phyloP scores from a whole-genome alignment of 1,139 yeast species.

The Candida labiduridarum region DNA sequence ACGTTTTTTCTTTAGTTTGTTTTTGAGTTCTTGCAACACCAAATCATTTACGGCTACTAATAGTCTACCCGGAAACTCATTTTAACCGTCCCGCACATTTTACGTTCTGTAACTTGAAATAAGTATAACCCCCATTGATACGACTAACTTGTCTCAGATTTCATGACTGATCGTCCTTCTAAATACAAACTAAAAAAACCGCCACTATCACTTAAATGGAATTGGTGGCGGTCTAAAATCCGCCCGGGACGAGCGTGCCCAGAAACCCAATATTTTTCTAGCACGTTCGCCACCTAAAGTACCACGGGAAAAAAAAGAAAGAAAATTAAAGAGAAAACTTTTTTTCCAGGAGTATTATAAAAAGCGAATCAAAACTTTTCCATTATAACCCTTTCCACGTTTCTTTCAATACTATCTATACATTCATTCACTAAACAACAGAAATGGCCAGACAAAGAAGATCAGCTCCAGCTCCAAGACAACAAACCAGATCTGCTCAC shows the following conservation, averaged over 20 bases:
- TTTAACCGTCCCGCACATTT: no score
- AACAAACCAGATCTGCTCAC: conserved; percentile 72
- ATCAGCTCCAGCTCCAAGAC: conserved; percentile 63
- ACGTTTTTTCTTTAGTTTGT: not conserved
- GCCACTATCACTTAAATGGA: no score
- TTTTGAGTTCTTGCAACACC: not conserved
- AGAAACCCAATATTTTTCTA: not conserved
- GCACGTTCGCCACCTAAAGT: conserved; percentile 13
- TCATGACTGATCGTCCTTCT: not conserved
- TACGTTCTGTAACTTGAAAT: no score
- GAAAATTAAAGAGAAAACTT: not conserved
- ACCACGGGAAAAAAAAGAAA: not conserved
- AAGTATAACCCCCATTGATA: no score
- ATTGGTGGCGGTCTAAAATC: not conserved
- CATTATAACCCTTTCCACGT: not conserved
- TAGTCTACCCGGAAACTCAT: not conserved
- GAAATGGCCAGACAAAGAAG: conserved; percentile 66
- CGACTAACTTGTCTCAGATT: not conserved
- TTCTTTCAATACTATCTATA: not conserved
- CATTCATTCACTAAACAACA: not conserved
- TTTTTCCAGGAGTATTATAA: not conserved
- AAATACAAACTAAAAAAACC: no score
- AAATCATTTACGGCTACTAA: not conserved
- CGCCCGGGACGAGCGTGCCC: not conserved
- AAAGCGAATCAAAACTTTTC: not conserved